These are phyloP conservation scores for Volvox africanus DNA, from an alignment of 139 green algal genomes.

Conservation along the genomic window DNA sequence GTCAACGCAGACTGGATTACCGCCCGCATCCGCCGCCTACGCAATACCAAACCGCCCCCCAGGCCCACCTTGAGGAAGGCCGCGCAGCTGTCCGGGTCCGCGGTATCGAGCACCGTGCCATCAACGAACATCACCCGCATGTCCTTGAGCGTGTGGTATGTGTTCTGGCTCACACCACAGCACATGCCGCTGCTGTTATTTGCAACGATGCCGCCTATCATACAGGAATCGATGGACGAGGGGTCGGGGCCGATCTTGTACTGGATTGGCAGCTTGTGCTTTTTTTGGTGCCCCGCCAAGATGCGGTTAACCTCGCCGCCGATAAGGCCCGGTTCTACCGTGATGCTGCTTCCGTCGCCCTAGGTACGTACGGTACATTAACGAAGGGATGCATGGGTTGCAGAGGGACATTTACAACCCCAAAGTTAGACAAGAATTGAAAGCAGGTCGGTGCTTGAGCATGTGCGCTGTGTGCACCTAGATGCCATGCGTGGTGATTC, in stretches of 20 bases:
- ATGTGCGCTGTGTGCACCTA: too few relatives aligned
- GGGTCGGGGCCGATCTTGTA: constrained; percentile 99
- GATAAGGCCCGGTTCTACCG: constrained; percentile 95
- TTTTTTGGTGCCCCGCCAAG: constrained; percentile 82
- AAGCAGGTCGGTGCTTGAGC: too few relatives aligned
- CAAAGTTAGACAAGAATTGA: too few relatives aligned
- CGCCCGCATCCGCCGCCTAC: too few relatives aligned
- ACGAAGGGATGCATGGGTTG: too few relatives aligned
- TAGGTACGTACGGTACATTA: too few relatives aligned
- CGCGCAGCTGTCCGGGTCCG: constrained; percentile 75
- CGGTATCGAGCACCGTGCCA: constrained; percentile 95
- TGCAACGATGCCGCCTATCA: constrained; percentile 94
- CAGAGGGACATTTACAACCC: too few relatives aligned
- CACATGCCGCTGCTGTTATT: constrained; percentile 99
- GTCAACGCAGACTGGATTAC: not conserved
- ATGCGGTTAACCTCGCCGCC: constrained; percentile 95
- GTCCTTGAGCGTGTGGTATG: constrained; percentile 96
- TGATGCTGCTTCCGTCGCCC: constrained; percentile 93
- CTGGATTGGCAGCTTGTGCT: constrained; percentile 83
- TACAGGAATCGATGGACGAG: constrained; percentile 91
- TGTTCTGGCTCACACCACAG: constrained; percentile 96
- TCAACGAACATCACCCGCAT: constrained; percentile 95
- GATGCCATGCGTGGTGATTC: too few relatives aligned
- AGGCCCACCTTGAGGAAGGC: constrained; percentile 81
- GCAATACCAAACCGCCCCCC: not conserved